Conservation (phyloP, 108 stramenopile genomes). For the Cyclotella atomus region DNA sequence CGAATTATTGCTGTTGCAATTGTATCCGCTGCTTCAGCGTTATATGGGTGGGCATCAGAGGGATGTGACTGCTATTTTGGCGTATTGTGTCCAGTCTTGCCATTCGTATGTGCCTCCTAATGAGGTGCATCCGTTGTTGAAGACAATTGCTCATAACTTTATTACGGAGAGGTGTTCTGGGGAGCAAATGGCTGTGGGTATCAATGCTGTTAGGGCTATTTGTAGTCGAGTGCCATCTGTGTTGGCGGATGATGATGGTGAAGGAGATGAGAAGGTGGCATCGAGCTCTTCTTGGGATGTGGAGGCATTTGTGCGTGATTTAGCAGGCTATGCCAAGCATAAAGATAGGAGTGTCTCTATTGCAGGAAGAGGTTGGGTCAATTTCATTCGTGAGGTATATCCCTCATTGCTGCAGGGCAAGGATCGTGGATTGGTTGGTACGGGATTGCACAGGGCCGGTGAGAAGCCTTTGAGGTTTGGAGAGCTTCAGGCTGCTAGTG, state of each 20-base stretch:
- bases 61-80: conserved; percentile 94
- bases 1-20: conserved; percentile 84
- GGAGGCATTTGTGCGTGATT: conserved; percentile 95
- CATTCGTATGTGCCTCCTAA: conserved; percentile 96
- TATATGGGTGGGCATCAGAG: conserved; percentile 95
- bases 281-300: conserved; percentile 67
- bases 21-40: conserved; percentile 95
- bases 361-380: conserved; percentile 90
- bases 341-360: conserved; percentile 92
- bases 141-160: conserved; percentile 94
- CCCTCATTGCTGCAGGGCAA: conserved; percentile 91
- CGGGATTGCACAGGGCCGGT: conserved; percentile 77
- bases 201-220: conserved; percentile 94
- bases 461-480: conserved; percentile 90
- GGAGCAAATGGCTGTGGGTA: conserved; percentile 97
- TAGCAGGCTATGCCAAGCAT: conserved; percentile 92
- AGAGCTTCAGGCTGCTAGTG: conserved; percentile 70
- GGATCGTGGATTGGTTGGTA: conserved; percentile 89
- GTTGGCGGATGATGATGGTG: conserved; percentile 75
- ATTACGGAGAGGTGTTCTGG: conserved; percentile 89
- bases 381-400: conserved; percentile 93
- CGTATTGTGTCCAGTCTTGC: conserved; percentile 96
- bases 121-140: conserved; percentile 88
- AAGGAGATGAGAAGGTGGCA: conserved; percentile 8
- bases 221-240: conserved; percentile 86